A percentile compares a stretch with the other conserved stretches of the same genome.
Conservation (phyloP, 345 rosid genomes). For the Bruguiera sexangula region DNA sequence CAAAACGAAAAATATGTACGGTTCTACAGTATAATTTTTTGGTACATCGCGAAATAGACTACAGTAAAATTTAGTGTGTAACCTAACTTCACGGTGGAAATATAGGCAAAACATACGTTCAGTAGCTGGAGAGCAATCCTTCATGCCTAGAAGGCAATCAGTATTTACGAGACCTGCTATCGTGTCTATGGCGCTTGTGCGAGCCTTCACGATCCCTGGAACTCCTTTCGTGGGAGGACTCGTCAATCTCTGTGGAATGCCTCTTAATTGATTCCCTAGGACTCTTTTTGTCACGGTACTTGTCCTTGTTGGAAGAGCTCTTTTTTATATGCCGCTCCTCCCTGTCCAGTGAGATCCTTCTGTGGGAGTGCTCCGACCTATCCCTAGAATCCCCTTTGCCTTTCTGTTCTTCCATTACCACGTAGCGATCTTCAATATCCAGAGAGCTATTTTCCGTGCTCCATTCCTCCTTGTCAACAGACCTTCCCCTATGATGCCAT, state of each 20-base stretch:
- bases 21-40: too few relatives aligned
- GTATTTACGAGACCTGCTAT: conserved; percentile 8
- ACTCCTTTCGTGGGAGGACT: conserved; percentile 26
- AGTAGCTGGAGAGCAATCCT: conserved; percentile 20
- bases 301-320: conserved; percentile 32
- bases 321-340: conserved; percentile 23
- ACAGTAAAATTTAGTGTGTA: too few relatives aligned
- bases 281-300: conserved; percentile 21
- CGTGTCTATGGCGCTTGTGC: conserved; percentile 21
- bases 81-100: too few relatives aligned
- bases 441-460: conserved; percentile 11
- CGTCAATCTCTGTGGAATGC: conserved; percentile 28
- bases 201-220: conserved; percentile 25
- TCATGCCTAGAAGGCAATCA: conserved; percentile 24
- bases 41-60: too few relatives aligned
- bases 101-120: background rate
- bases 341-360: conserved; percentile 34
- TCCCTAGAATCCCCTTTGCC: conserved; percentile 16
- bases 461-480: conserved; percentile 4
- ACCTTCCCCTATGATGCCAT: conserved; percentile 8
- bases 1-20: too few relatives aligned
- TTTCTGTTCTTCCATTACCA: conserved; percentile 36
- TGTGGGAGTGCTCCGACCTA: conserved; percentile 13
- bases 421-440: conserved; percentile 11
- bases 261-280: conserved; percentile 15